Percentiles rank a stretch among this genome's conserved stretches.
Conservation (phyloP, 306 rosid species). For the Medicago lupulina region DNA sequence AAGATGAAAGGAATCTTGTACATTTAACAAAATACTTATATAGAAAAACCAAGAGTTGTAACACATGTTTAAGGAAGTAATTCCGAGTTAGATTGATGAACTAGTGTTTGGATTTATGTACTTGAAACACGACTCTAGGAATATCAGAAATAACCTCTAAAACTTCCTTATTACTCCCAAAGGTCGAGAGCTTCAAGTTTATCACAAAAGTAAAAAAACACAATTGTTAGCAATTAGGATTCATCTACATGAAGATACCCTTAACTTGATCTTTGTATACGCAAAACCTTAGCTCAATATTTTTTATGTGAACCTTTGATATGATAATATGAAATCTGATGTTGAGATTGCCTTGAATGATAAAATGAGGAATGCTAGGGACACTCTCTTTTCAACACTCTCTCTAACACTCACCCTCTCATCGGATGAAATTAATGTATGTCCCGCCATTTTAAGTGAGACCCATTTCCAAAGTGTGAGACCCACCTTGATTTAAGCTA, state of each 20-base stretch:
- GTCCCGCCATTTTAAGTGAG: too few species aligned
- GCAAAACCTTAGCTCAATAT: neutral
- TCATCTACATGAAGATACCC: constrained; percentile 2
- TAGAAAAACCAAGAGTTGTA: constrained; percentile 12
- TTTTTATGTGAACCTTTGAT: neutral
- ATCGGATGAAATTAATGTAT: too few species aligned
- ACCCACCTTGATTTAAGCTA: too few species aligned
- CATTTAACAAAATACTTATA: neutral
- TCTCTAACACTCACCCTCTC: too few species aligned
- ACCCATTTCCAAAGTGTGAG: too few species aligned
- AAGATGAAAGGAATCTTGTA: neutral
- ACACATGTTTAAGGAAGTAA: neutral
- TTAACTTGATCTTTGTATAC: neutral
- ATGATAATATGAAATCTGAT: neutral
- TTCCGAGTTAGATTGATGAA: neutral
- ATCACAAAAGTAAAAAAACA: neutral
- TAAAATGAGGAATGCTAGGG: neutral
- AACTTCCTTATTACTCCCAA: neutral
- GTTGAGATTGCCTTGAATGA: neutral
- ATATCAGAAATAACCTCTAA: neutral
- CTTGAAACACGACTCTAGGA: neutral
- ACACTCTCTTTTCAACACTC: too few species aligned
- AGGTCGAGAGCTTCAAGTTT: neutral
- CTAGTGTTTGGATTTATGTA: constrained; percentile 1
- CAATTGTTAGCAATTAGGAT: neutral